phyloP scores from a whole-genome alignment of 768 basidiomycete genomes.

The Omphalotus guepiniiformis region DNA sequence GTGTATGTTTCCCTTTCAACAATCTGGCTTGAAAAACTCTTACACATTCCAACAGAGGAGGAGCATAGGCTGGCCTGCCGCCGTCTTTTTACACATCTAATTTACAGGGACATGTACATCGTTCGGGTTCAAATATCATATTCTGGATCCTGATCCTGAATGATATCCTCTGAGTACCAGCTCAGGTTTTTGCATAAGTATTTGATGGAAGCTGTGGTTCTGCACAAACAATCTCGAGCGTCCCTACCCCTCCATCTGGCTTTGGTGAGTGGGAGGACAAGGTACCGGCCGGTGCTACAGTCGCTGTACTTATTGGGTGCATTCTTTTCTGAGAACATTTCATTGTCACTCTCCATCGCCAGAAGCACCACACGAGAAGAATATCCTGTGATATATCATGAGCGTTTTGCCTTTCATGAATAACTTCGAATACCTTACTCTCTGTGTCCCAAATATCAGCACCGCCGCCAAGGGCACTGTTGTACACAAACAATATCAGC shows the following conservation, averaged over 20 bases:
- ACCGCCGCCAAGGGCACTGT: constrained; percentile 48
- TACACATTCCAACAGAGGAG: constrained; percentile 52
- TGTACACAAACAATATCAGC: constrained; percentile 7
- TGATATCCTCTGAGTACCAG: too few relatives aligned
- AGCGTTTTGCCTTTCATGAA: neutral
- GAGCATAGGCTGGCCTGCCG: constrained; percentile 65
- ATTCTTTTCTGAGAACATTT: too few relatives aligned
- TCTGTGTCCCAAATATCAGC: constrained; percentile 46
- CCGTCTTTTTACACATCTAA: constrained; percentile 11
- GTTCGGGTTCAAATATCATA: neutral
- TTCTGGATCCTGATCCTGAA: neutral
- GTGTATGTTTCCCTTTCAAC: constrained; percentile 62
- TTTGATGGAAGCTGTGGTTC: too few relatives aligned
- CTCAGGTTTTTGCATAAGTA: too few relatives aligned
- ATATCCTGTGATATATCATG: neutral
- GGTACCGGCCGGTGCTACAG: too few relatives aligned
- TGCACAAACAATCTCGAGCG: too few relatives aligned
- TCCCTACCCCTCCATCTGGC: too few relatives aligned
- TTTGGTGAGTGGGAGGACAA: too few relatives aligned
- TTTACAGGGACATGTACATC: neutral
- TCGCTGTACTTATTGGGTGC: too few relatives aligned
- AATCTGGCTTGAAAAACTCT: constrained; percentile 11
- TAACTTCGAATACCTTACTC: constrained; percentile 25
- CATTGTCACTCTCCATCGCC: too few relatives aligned
- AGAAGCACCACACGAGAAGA: neutral